Base-by-base conservation (phyloP, 139 green algal genomes). In the Nannochloris sp. region DNA sequence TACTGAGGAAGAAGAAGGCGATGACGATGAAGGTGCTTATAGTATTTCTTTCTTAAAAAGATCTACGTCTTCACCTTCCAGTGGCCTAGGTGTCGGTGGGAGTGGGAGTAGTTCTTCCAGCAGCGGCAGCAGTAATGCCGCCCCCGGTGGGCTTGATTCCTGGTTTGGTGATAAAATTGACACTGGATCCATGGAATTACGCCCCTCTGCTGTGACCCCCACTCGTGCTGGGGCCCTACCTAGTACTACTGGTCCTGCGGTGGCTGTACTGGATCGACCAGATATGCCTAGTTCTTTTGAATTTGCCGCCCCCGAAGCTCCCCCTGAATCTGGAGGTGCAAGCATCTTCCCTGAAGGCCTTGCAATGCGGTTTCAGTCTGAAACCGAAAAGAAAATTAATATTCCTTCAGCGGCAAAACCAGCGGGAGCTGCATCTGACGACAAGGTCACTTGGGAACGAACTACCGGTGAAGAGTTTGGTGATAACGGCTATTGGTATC, bases 401-500 rank as follows among this genome's bases (percentile, higher is more conserved):
- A 8, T 10, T 1, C n/a, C 48, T 0, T 34, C 31, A 0, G 36
- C 32, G 33, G 31, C 30, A 0, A 54, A 62, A 15, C 32, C 29
- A 3, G 53, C 35, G 24, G 10, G 23, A 8, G 36, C 24, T 14
- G 23, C 19, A 29, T 35, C 46, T 12, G 34, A 55, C 7, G n/a
- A 42, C n/a, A 34, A 66, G 37, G 65, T 33, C 25, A 19, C 59
- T 6, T 92, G 69, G 38, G 72, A 86, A 67, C 56, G 75, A 30
- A 70, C 70, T 9, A 87, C 60, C 31, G 87, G 82, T 2, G 81
- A 88, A 66, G 84, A 92, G 64, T 58, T 61, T 8, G 88, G 85
- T 12, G 59, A 77, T 13, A 79, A 89, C 19, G 90, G 90, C n/a
- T 95, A 90, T 65, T 87, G 84, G 65, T 86, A 87, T 61, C 67